Conservation (phyloP, 208 protist species). For the Sergeia podlipaevii region DNA sequence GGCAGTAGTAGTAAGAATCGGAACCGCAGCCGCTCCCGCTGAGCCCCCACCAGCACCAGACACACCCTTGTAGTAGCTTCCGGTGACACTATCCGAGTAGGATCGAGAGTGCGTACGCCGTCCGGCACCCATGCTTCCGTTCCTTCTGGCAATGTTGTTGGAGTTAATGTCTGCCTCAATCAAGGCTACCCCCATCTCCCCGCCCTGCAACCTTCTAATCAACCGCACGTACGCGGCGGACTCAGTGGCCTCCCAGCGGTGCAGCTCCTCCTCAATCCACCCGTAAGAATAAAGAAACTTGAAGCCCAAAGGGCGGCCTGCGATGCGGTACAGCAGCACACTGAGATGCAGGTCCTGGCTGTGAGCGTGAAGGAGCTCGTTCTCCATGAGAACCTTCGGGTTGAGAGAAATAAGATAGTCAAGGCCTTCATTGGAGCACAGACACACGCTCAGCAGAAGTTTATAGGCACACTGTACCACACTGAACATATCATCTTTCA, state of each 20-base stretch:
- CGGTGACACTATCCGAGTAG: slow-evolving; percentile 29
- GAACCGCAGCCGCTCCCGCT: slow-evolving; percentile 22
- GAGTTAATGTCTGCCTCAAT: background rate
- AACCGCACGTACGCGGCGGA: slow-evolving; percentile 46
- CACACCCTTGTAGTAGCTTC: slow-evolving; percentile 9
- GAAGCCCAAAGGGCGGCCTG: slow-evolving; percentile 62
- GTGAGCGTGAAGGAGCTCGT: slow-evolving; percentile 62
- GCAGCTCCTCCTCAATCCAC: slow-evolving; percentile 83
- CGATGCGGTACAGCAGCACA: slow-evolving; percentile 79
- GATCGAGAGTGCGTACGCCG: slow-evolving; percentile 28
- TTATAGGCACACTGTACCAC: slow-evolving; percentile 82
- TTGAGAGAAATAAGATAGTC: slow-evolving; percentile 84
- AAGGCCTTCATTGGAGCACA: slow-evolving; percentile 79
- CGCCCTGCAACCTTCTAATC: slow-evolving; percentile 52
- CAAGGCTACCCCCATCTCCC: slow-evolving; percentile 6
- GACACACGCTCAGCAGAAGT: slow-evolving; percentile 79
- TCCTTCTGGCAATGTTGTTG: slow-evolving; percentile 14
- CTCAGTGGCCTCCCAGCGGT: slow-evolving; percentile 67
- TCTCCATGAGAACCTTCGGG: slow-evolving; percentile 83
- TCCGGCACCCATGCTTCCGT: slow-evolving; percentile 11
- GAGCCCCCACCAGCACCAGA: slow-evolving; percentile 7
- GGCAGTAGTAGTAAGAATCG: slow-evolving; percentile 28
- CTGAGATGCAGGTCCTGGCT: slow-evolving; percentile 59
- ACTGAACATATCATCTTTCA: slow-evolving; percentile 72
- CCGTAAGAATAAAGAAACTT: slow-evolving; percentile 84